A percentile compares a stretch with the other conserved stretches of the same genome.
phyloP scores from a whole-genome alignment of 257 asterid genomes.

The Parsonsia alboflavescens region DNA sequence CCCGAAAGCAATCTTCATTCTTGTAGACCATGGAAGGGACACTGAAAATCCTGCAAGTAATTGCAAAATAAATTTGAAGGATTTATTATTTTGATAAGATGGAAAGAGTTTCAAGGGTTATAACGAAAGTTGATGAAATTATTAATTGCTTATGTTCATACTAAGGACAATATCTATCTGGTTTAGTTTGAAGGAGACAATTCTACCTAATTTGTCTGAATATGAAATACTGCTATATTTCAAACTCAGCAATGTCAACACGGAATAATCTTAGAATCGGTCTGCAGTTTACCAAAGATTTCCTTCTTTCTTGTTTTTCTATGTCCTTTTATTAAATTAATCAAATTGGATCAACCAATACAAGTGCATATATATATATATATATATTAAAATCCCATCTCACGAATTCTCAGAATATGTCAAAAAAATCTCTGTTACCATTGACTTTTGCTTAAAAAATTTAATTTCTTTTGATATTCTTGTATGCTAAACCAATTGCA shows the following conservation, averaged over 20 bases:
- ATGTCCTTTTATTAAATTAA: neutral
- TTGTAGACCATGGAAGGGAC: conserved; percentile 83
- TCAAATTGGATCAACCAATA: too few relatives aligned
- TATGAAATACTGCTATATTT: neutral
- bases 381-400: neutral
- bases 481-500: neutral
- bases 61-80: neutral
- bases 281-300: neutral
- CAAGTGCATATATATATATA: too few relatives aligned
- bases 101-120: too few relatives aligned
- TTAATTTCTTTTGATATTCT: neutral
- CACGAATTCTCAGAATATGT: neutral
- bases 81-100: too few relatives aligned
- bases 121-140: too few relatives aligned
- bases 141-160: neutral
- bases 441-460: neutral
- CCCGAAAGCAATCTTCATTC: conserved; percentile 84
- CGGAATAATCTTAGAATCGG: conserved; percentile 9
- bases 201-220: neutral
- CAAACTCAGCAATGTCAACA: conserved; percentile 6
- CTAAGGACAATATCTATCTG: neutral
- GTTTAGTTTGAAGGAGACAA: neutral
- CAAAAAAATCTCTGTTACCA: neutral
- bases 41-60: conserved; percentile 65
- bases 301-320: neutral